These are phyloP conservation scores for Xylaria telfairii DNA, from an alignment of 495 filamentous ascomycete species.

Conservation along the genomic window DNA sequence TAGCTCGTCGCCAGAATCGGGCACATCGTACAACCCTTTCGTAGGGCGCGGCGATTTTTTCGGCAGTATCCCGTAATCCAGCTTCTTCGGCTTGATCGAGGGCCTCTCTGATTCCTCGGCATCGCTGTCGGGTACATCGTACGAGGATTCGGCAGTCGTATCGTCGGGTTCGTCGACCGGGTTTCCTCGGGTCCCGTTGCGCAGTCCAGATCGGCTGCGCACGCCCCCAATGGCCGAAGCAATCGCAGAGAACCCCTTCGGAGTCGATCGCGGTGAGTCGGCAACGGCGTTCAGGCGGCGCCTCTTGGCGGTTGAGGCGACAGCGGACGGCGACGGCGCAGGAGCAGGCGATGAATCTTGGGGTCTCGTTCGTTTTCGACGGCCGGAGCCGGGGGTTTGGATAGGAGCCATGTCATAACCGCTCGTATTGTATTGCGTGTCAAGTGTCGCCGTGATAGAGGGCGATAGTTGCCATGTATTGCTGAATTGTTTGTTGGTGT, in stretches of 20 bases:
- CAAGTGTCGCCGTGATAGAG: not conserved
- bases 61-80: conserved; percentile 24
- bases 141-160: conserved; percentile 19
- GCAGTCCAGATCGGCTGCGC: conserved; percentile 21
- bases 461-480: not conserved
- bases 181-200: conserved; percentile 12
- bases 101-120: conserved; percentile 29
- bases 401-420: conserved; percentile 31
- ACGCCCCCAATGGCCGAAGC: conserved; percentile 34
- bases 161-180: conserved; percentile 12
- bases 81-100: conserved; percentile 25
- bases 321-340: conserved; percentile 26
- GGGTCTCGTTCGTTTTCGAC: conserved; percentile 37
- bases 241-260: conserved; percentile 34
- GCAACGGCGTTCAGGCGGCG: conserved; percentile 36
- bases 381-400: conserved; percentile 31
- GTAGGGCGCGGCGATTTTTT: conserved; percentile 29
- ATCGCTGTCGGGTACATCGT: conserved; percentile 37
- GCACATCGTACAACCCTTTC: conserved; percentile 47
- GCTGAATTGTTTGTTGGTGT: not conserved
- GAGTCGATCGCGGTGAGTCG: conserved; percentile 31
- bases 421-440: not conserved
- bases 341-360: conserved; percentile 32
- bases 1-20: conserved; percentile 47
- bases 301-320: conserved; percentile 37